phyloP scores from a whole-genome alignment of 2,329 filamentous ascomycete species.

The Penicillium palitans region DNA sequence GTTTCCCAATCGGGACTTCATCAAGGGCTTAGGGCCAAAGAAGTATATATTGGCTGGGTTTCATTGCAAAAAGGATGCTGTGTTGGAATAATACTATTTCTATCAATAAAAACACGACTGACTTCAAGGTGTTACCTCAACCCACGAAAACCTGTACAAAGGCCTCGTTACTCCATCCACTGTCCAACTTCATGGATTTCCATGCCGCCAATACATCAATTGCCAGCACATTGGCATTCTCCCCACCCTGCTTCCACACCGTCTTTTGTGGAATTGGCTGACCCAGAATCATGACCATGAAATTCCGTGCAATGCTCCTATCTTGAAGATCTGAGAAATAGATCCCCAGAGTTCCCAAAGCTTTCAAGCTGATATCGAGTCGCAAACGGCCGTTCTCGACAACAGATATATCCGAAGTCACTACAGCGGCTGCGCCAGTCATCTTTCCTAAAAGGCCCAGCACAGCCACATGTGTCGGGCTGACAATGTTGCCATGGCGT shows the following conservation, averaged over 20 bases:
- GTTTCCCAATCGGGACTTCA: neutral
- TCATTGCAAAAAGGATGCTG: neutral
- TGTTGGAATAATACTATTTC: neutral
- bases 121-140: slow-evolving; percentile 10
- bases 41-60: neutral
- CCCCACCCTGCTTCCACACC: slow-evolving; percentile 53
- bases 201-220: slow-evolving; percentile 78
- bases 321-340: slow-evolving; percentile 71
- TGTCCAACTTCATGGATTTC: slow-evolving; percentile 68
- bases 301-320: slow-evolving; percentile 61
- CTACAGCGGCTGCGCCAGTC: slow-evolving; percentile 79
- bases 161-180: slow-evolving; percentile 79
- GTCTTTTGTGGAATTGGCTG: slow-evolving; percentile 66
- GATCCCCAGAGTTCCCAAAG: slow-evolving; percentile 69
- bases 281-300: slow-evolving; percentile 74
- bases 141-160: slow-evolving; percentile 62
- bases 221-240: slow-evolving; percentile 64
- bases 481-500: slow-evolving; percentile 35
- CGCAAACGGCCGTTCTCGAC: slow-evolving; percentile 61
- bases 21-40: neutral
- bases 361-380: slow-evolving; percentile 72
- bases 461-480: slow-evolving; percentile 56
- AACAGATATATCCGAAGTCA: slow-evolving; percentile 60
- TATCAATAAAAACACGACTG: neutral
- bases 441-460: slow-evolving; percentile 84